A percentile compares a stretch with the other conserved stretches of the same genome.
Evolutionary conservation across 305 asterid species (phyloP).

Genomic region (Fraxinus latifolia): DNA sequence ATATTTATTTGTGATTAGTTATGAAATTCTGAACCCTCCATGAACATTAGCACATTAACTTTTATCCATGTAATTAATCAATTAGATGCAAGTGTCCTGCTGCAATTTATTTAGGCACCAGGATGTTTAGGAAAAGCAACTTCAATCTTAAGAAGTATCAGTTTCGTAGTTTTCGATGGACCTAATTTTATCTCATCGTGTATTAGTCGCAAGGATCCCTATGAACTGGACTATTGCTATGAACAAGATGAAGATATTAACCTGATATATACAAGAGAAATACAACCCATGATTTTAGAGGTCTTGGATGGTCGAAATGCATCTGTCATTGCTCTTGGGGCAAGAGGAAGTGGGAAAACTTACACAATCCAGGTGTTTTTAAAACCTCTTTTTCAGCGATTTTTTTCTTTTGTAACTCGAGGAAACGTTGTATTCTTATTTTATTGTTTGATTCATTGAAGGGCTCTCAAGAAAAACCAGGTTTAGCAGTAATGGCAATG

Average conservation of each 20-base stretch:
- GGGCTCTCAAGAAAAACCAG: slow-evolving; percentile 67
- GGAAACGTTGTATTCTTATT: neutral
- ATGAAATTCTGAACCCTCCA: neutral
- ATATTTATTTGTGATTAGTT: neutral
- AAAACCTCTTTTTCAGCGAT: neutral
- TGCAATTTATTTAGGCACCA: neutral
- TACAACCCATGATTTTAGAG: slow-evolving; percentile 48
- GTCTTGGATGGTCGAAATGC: slow-evolving; percentile 58
- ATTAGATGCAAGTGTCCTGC: neutral
- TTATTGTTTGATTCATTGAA: slow-evolving; percentile 21
- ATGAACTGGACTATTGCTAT: slow-evolving; percentile 63
- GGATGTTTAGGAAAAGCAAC: slow-evolving; percentile 4
- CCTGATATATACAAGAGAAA: slow-evolving; percentile 56
- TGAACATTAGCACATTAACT: neutral
- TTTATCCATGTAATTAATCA: neutral
- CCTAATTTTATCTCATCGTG: slow-evolving; percentile 16
- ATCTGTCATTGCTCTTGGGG: slow-evolving; percentile 75
- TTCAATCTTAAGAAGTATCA: neutral
- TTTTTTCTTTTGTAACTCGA: neutral
- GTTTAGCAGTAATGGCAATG: slow-evolving; percentile 64
- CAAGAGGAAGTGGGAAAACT: slow-evolving; percentile 86
- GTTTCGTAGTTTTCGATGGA: neutral
- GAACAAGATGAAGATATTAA: slow-evolving; percentile 45
- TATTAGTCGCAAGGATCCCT: slow-evolving; percentile 50
- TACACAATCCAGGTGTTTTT: slow-evolving; percentile 52